Evolutionary conservation across 768 basidiomycete genomes (phyloP), one percentile per base, ranked within the genome.

Genomic region (Dendrothele bispora): DNA sequence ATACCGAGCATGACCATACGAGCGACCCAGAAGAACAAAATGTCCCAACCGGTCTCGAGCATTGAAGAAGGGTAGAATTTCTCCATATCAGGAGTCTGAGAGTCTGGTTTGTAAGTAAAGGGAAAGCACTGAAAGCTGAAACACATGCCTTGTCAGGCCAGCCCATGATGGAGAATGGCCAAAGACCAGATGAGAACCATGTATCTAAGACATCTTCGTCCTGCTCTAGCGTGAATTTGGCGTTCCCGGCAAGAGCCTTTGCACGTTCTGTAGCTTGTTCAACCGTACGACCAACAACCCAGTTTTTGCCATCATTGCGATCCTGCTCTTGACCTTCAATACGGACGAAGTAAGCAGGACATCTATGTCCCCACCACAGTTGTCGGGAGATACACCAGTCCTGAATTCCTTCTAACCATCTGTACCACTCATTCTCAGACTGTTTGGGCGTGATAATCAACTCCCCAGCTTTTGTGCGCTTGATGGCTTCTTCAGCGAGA

Each of bases 351-450:
- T 97, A 98, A 0, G 94, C 97, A 2, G 97, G 97, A 62, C 85
- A 88, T 48, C 97, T 83, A 62, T 98, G 95, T 24, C 97, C 95
- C 95, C 95, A 98, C 97, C 97, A 99, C 15, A 98, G 78, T 62
- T 99, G 97, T 45, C 97, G 88, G 2, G 97, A 98, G 60, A 98
- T 87, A 70, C 97, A 99, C 97, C 97, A 99, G 62, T 98, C 97
- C 67, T 98, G 93, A 50, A 97, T 92, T 55, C 79, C 82, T 54
- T 94, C 91, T 29, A 98, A 71, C 95, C 97, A 98, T 48, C 91
- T 80, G 64, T 89, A 94, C 95, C 94, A 98, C 32, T 99, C 95
- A 36, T 78, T 82, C 60, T 97, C 95, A 7, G 89, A 94, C 42
- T 80, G 76, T 57, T 90, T 89, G 2, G 95, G 97, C 7, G 75